Evolutionary conservation across 1,139 yeast species (phyloP).

Genomic region (Pichia sp.): DNA sequence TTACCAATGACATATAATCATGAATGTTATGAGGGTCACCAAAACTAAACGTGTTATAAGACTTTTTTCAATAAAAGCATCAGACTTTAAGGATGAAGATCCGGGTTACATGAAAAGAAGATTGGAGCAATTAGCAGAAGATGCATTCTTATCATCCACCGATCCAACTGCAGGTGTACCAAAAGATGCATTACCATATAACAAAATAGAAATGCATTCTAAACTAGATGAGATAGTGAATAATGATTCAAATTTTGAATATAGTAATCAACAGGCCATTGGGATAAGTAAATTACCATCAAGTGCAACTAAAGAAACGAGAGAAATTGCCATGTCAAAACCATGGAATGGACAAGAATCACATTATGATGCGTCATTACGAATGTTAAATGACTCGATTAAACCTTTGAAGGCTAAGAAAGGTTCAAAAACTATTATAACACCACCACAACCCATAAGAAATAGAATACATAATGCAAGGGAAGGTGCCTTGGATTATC

Average conservation of each 20-base stretch:
- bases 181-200: conserved; percentile 24
- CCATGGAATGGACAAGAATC: conserved; percentile 73
- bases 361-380: conserved; percentile 41
- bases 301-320: conserved; percentile 44
- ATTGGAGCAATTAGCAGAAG: conserved; percentile 37
- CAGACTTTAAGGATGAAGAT: conserved; percentile 20
- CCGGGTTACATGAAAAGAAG: conserved; percentile 32
- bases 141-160: conserved; percentile 32
- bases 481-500: conserved; percentile 62
- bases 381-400: conserved; percentile 62
- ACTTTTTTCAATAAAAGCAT: not conserved
- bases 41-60: not conserved
- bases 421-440: conserved; percentile 22
- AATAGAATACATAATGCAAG: conserved; percentile 52
- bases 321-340: conserved; percentile 44
- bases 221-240: conserved; percentile 24
- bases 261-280: conserved; percentile 34
- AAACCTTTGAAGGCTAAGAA: conserved; percentile 34
- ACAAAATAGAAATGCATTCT: conserved; percentile 19
- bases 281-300: conserved; percentile 36
- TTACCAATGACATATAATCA: not conserved
- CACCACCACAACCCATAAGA: conserved; percentile 28
- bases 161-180: conserved; percentile 29
- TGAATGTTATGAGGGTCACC: not conserved
- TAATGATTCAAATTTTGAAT: conserved; percentile 30